Evolutionary conservation across 176 grass and related monocot species (phyloP).

Genomic region (Calamus simplicifolius): DNA sequence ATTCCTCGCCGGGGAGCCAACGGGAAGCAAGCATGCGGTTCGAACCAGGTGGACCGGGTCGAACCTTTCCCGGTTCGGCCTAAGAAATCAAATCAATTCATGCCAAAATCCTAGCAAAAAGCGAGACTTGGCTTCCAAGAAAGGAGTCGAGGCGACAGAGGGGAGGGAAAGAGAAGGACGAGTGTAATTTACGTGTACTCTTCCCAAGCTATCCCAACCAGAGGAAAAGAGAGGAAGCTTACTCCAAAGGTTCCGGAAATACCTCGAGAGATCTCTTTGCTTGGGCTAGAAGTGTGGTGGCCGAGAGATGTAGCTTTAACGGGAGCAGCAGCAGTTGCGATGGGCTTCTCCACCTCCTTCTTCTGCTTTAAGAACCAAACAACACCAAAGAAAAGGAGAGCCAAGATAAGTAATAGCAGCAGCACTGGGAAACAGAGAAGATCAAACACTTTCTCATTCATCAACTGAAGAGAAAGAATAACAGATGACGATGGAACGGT

Average conservation of each 20-base stretch:
- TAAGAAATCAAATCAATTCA: too few species aligned
- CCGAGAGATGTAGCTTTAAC: slow-evolving; percentile 18
- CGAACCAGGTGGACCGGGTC: neutral
- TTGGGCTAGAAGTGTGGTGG: slow-evolving; percentile 5
- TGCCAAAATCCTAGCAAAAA: slow-evolving; percentile 6
- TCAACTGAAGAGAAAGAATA: too few species aligned
- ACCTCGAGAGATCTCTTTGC: slow-evolving; percentile 32
- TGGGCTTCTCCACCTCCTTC: slow-evolving; percentile 5
- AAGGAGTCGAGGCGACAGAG: neutral
- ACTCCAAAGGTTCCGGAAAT: slow-evolving; percentile 4
- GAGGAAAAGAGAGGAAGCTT: slow-evolving; percentile 3
- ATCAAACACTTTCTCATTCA: too few species aligned
- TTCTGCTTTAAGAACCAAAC: slow-evolving; percentile 24
- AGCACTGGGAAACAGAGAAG: too few species aligned
- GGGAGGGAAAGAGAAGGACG: too few species aligned
- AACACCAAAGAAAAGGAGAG: slow-evolving; percentile 12
- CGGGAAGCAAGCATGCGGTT: neutral
- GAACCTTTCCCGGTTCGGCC: neutral
- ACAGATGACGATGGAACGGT: too few species aligned
- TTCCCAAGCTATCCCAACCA: too few species aligned
- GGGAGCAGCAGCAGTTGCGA: neutral
- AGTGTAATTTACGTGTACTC: neutral
- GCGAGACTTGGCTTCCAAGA: slow-evolving; percentile 35
- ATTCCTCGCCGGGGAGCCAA: too few species aligned
- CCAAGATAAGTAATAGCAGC: slow-evolving; percentile 1